Evolutionary conservation across 495 filamentous ascomycete species (phyloP).

Genomic region (Penicillium salamii): DNA sequence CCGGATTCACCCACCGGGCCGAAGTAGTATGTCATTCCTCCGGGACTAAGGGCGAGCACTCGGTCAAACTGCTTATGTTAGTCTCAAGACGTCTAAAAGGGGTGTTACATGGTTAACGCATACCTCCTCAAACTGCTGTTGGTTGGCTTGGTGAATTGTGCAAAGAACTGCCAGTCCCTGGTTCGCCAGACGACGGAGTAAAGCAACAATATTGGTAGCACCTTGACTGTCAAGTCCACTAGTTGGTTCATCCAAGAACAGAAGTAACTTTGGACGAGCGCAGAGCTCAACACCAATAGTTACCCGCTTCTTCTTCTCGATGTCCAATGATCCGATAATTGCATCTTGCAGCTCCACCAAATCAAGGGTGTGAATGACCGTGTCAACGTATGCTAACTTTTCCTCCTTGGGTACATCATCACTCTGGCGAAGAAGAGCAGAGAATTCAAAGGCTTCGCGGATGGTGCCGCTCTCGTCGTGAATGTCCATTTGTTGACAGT

Average conservation of each 20-base stretch:
- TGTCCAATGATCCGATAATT: conserved; percentile 71
- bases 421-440: conserved; percentile 76
- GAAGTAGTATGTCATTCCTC: conserved; percentile 66
- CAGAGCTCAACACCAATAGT: conserved; percentile 84
- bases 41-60: conserved; percentile 62
- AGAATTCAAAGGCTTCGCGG: conserved; percentile 83
- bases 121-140: conserved; percentile 77
- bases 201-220: conserved; percentile 67
- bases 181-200: conserved; percentile 66
- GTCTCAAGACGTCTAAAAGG: conserved; percentile 68
- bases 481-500: conserved; percentile 87
- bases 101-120: conserved; percentile 22
- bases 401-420: conserved; percentile 61
- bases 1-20: conserved; percentile 63
- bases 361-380: conserved; percentile 74
- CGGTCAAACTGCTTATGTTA: conserved; percentile 59
- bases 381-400: conserved; percentile 80
- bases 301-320: conserved; percentile 60
- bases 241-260: conserved; percentile 73
- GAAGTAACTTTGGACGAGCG: conserved; percentile 65
- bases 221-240: conserved; percentile 74
- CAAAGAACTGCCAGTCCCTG: conserved; percentile 61
- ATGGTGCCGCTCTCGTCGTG: conserved; percentile 79
- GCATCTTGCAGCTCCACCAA: conserved; percentile 81
- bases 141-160: conserved; percentile 72